A percentile compares a stretch with the other conserved stretches of the same genome.
These are phyloP conservation scores for Phytophthora idaei DNA, from an alignment of 352 stramenopile genomes.

Conservation along the genomic window DNA sequence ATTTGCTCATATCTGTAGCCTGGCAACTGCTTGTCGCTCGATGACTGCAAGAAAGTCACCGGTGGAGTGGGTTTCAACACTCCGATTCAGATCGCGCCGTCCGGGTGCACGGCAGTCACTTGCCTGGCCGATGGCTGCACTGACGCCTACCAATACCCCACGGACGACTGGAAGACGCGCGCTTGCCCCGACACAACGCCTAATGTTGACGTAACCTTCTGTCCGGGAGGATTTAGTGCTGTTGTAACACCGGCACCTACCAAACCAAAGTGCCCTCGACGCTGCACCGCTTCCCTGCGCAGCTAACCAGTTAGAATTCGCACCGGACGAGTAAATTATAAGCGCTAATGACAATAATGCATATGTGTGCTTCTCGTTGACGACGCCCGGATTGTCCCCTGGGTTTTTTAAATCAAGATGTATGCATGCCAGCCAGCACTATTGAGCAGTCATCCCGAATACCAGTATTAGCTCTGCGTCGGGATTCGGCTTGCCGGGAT, in stretches of 20 bases:
- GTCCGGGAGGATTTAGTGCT: conserved; percentile 14
- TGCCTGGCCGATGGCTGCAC: conserved; percentile 42
- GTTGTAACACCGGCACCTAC: conserved; percentile 29
- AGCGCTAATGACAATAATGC: neutral
- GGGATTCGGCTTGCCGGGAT: too few relatives aligned
- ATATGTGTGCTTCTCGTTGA: neutral
- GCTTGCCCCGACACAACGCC: conserved; percentile 43
- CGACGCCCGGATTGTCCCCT: too few relatives aligned
- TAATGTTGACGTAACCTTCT: conserved; percentile 50
- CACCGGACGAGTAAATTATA: conserved; percentile 7
- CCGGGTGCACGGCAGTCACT: conserved; percentile 41
- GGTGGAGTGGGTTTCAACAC: conserved; percentile 53
- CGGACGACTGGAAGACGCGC: conserved; percentile 50
- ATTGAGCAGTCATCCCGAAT: too few relatives aligned
- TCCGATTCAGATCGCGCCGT: conserved; percentile 52
- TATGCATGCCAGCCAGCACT: too few relatives aligned
- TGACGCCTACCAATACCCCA: conserved; percentile 51
- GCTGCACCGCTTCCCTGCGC: conserved; percentile 27
- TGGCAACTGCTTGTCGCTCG: conserved; percentile 43
- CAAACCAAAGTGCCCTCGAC: conserved; percentile 27
- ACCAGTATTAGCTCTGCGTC: too few relatives aligned
- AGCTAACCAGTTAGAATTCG: conserved; percentile 5
- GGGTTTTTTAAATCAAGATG: too few relatives aligned
- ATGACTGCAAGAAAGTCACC: conserved; percentile 45
- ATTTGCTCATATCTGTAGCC: conserved; percentile 24